A percentile compares a stretch with the other conserved stretches of the same genome.
Evolutionary conservation across 1,284 basidiomycete genomes (phyloP).

Genomic region (Puccinia brachypodii): DNA sequence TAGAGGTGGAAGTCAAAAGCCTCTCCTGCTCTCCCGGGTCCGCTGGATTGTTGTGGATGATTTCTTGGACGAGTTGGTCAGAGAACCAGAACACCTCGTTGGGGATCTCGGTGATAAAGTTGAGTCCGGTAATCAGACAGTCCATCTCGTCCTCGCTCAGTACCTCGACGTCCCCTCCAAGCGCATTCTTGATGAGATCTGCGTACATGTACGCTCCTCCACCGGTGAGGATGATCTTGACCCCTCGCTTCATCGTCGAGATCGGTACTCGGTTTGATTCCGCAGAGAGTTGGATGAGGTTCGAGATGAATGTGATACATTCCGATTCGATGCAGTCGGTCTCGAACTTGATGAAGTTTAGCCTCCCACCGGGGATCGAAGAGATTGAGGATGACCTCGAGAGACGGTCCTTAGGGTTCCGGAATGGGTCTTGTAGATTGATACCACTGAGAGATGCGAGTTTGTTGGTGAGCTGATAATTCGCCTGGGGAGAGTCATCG

Average conservation of each 20-base stretch:
- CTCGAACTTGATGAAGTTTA: slow-evolving; percentile 98
- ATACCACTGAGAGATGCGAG: slow-evolving; percentile 26
- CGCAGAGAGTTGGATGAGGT: slow-evolving; percentile 83
- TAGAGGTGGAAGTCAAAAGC: slow-evolving; percentile 14
- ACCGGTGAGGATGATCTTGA: slow-evolving; percentile 97
- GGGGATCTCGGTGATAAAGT: slow-evolving; percentile 94
- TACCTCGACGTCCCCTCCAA: slow-evolving; percentile 75
- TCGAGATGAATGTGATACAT: slow-evolving; percentile 82
- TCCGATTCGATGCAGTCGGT: slow-evolving; percentile 77
- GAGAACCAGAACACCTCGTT: slow-evolving; percentile 99
- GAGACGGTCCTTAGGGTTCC: slow-evolving; percentile 62
- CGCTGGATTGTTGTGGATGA: slow-evolving; percentile 65
- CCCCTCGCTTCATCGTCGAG: slow-evolving; percentile 83
- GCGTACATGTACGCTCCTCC: slow-evolving; percentile 95
- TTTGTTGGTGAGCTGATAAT: neutral
- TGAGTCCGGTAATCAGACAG: slow-evolving; percentile 92
- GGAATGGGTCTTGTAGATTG: slow-evolving; percentile 40
- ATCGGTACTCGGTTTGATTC: slow-evolving; percentile 82
- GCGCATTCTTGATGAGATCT: slow-evolving; percentile 71
- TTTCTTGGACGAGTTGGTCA: slow-evolving; percentile 86
- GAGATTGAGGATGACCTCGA: slow-evolving; percentile 70
- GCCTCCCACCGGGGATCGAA: slow-evolving; percentile 88
- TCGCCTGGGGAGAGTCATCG: slow-evolving; percentile 5
- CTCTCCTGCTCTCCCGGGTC: slow-evolving; percentile 21
- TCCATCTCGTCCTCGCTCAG: slow-evolving; percentile 96